Percentiles rank a stretch among this genome's conserved stretches.
phyloP scores from a whole-genome alignment of 2,329 filamentous ascomycete genomes.

The Eutypella sp. region DNA sequence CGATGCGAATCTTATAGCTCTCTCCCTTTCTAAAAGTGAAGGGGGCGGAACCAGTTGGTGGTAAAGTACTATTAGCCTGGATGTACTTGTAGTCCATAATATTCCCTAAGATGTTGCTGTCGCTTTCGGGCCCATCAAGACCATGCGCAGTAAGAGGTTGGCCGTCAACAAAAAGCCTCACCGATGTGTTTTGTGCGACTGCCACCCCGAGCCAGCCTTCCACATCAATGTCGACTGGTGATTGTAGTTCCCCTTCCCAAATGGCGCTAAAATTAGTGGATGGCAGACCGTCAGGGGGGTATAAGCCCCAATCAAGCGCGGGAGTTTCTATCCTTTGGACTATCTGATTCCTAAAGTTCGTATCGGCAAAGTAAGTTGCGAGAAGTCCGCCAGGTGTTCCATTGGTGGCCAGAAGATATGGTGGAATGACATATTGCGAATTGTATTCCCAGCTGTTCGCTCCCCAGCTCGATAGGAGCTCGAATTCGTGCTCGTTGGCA shows the following conservation, averaged over 20 bases:
- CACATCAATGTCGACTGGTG: slow-evolving; percentile 32
- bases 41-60: slow-evolving; percentile 30
- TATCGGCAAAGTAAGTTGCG: slow-evolving; percentile 36
- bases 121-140: slow-evolving; percentile 15
- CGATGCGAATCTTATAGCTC: slow-evolving; percentile 32
- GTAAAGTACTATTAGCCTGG: slow-evolving; percentile 28
- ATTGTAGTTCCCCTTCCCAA: slow-evolving; percentile 36
- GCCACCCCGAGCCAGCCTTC: slow-evolving; percentile 39
- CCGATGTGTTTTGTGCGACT: slow-evolving; percentile 34
- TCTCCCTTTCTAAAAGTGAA: slow-evolving; percentile 33
- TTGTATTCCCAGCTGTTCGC: slow-evolving; percentile 40
- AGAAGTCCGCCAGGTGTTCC: slow-evolving; percentile 31
- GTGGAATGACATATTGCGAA: slow-evolving; percentile 36
- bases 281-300: slow-evolving; percentile 35
- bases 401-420: slow-evolving; percentile 34
- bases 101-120: slow-evolving; percentile 33
- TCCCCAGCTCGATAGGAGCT: slow-evolving; percentile 37
- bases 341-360: slow-evolving; percentile 30
- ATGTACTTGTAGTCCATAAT: slow-evolving; percentile 34
- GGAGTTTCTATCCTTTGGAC: slow-evolving; percentile 30
- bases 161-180: slow-evolving; percentile 32
- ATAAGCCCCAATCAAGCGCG: slow-evolving; percentile 38
- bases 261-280: slow-evolving; percentile 40
- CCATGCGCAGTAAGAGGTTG: slow-evolving; percentile 23
- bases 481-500: slow-evolving; percentile 19